These are phyloP conservation scores for Boletus semigastroideus DNA, from an alignment of 1,284 basidiomycete species.

Conservation along the genomic window DNA sequence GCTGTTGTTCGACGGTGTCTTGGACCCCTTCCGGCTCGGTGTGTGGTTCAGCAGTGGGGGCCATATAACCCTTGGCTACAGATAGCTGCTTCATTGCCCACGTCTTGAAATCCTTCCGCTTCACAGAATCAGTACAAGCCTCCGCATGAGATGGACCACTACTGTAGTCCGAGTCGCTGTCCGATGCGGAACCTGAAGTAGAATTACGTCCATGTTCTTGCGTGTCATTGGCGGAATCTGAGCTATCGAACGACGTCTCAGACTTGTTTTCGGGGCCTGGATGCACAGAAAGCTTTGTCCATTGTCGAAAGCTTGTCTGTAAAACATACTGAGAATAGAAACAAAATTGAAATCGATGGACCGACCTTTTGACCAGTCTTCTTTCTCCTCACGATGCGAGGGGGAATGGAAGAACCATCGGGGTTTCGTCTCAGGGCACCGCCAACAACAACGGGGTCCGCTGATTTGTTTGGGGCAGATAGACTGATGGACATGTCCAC, in stretches of 20 bases:
- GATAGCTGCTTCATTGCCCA: slow-evolving; percentile 82
- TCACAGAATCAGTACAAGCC: slow-evolving; percentile 24
- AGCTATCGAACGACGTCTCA: slow-evolving; percentile 73
- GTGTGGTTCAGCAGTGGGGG: slow-evolving; percentile 13
- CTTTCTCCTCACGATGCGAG: slow-evolving; percentile 45
- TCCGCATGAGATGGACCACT: not conserved
- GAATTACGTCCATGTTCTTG: slow-evolving; percentile 34
- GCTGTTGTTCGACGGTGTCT: slow-evolving; percentile 30
- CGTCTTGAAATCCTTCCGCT: slow-evolving; percentile 69
- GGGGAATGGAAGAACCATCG: slow-evolving; percentile 53
- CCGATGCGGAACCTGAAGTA: slow-evolving; percentile 7
- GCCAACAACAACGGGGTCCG: slow-evolving; percentile 40
- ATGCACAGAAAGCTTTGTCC: slow-evolving; percentile 36
- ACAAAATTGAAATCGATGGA: slow-evolving; percentile 3
- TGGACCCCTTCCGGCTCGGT: slow-evolving; percentile 1
- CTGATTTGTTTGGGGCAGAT: slow-evolving; percentile 10
- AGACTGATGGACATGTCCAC: slow-evolving; percentile 19
- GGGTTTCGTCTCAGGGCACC: slow-evolving; percentile 57
- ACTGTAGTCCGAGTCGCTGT: slow-evolving; percentile 12
- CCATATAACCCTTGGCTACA: slow-evolving; percentile 51
- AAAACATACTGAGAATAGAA: slow-evolving; percentile 5
- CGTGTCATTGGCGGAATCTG: slow-evolving; percentile 65
- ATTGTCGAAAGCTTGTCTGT: slow-evolving; percentile 40
- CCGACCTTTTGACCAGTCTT: slow-evolving; percentile 44
- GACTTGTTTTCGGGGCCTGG: slow-evolving; percentile 38